Percentiles rank a stretch among this genome's conserved stretches.
These are phyloP conservation scores for Warburgia ugandensis DNA, from an alignment of 164 flowering plant species.

Conservation along the genomic window DNA sequence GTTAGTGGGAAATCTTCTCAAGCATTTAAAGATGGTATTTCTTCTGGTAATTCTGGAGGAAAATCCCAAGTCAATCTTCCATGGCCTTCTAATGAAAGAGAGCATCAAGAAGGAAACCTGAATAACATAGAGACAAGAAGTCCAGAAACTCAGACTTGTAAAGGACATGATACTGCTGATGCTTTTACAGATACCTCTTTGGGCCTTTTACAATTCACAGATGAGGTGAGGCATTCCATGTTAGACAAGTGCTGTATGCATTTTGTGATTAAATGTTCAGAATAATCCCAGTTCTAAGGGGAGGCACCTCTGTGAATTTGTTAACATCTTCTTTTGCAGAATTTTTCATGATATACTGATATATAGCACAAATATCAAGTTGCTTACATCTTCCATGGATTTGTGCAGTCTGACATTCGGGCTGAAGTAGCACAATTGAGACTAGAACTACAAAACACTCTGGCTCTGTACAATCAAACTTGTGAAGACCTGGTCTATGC, in stretches of 20 bases:
- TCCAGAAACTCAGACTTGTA: constrained; percentile 5
- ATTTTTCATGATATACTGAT: neutral
- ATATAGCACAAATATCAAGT: too few relatives aligned
- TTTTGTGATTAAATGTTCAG: neutral
- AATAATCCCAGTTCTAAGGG: neutral
- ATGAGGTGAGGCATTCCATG: constrained; percentile 25
- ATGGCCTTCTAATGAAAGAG: constrained; percentile 5
- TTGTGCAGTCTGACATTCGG: constrained; percentile 38
- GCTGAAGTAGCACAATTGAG: constrained; percentile 46
- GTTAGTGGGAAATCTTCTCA: constrained; percentile 15
- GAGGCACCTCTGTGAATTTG: neutral
- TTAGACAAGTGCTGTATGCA: neutral
- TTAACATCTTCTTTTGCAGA: neutral
- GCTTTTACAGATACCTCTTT: constrained; percentile 15
- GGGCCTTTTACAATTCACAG: neutral
- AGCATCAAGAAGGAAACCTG: constrained; percentile 8
- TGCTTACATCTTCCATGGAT: neutral
- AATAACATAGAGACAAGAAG: constrained; percentile 15
- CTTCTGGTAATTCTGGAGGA: constrained; percentile 5
- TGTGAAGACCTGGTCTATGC: constrained; percentile 61
- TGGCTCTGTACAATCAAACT: constrained; percentile 52
- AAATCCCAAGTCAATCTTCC: neutral
- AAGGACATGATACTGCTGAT: constrained; percentile 10
- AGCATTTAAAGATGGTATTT: constrained; percentile 11
- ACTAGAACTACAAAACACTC: constrained; percentile 41